A percentile compares a stretch with the other conserved stretches of the same genome.
phyloP scores from a whole-genome alignment of 2,329 filamentous ascomycete genomes.

The Sarocladiaceae sp. region DNA sequence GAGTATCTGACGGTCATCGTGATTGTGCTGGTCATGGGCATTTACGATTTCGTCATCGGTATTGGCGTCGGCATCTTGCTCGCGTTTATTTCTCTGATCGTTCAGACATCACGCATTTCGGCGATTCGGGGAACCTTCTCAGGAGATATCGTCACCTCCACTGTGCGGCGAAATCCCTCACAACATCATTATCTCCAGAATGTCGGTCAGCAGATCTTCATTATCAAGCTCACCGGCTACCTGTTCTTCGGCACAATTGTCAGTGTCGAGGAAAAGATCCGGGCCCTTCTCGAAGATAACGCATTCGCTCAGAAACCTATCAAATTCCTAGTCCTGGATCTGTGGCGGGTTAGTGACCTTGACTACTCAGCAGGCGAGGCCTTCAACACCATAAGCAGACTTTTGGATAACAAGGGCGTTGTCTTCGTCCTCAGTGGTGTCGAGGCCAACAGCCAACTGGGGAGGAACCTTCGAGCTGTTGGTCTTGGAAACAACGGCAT shows the following conservation, averaged over 20 bases:
- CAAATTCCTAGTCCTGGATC: slow-evolving; percentile 81
- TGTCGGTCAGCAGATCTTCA: slow-evolving; percentile 80
- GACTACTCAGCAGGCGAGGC: slow-evolving; percentile 96
- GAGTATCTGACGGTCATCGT: slow-evolving; percentile 87
- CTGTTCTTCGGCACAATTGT: slow-evolving; percentile 99
- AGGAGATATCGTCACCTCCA: slow-evolving; percentile 83
- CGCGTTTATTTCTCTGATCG: slow-evolving; percentile 83
- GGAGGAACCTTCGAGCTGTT: slow-evolving; percentile 73
- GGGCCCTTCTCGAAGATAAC: slow-evolving; percentile 74
- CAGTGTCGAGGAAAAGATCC: slow-evolving; percentile 83
- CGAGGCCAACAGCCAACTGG: slow-evolving; percentile 67
- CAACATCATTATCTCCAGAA: slow-evolving; percentile 82
- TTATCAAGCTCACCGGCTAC: slow-evolving; percentile 88
- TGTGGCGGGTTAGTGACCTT: slow-evolving; percentile 82
- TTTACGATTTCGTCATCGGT: slow-evolving; percentile 92
- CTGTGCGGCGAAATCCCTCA: slow-evolving; percentile 82
- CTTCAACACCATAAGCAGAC: slow-evolving; percentile 84
- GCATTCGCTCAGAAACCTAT: slow-evolving; percentile 73
- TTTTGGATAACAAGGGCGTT: slow-evolving; percentile 71
- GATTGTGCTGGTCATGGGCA: slow-evolving; percentile 93
- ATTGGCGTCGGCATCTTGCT: slow-evolving; percentile 88
- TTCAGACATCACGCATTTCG: slow-evolving; percentile 84
- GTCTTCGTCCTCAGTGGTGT: slow-evolving; percentile 79
- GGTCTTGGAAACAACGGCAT: slow-evolving; percentile 70
- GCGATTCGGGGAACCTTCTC: slow-evolving; percentile 88